Percentiles rank a stretch among this genome's conserved stretches.
These are phyloP conservation scores for Cryptosporidium xiaoi DNA, from an alignment of 169 alveolate species.

Conservation along the genomic window DNA sequence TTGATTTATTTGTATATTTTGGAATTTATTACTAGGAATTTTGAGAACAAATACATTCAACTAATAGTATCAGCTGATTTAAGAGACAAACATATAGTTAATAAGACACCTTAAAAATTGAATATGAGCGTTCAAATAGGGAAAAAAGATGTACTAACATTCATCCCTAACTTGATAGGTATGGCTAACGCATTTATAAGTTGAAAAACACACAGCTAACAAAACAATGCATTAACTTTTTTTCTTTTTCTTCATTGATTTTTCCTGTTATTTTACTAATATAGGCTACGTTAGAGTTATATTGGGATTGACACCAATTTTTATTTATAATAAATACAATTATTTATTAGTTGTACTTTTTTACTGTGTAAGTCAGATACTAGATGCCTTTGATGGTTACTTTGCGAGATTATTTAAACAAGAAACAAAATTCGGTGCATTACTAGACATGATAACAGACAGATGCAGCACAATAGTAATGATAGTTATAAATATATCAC, in stretches of 20 bases:
- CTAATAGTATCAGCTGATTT: no score
- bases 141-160: neutral
- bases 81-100: no score
- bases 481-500: slow-evolving; percentile 12
- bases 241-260: neutral
- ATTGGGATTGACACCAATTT: slow-evolving; percentile 40
- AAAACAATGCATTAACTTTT: neutral
- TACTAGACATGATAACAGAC: slow-evolving; percentile 66
- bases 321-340: slow-evolving; percentile 9
- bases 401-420: slow-evolving; percentile 53
- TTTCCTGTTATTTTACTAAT: neutral
- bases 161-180: slow-evolving; percentile 58
- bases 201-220: neutral
- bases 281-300: slow-evolving; percentile 46
- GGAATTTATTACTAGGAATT: no score
- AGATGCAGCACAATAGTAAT: slow-evolving; percentile 59
- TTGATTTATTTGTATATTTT: no score
- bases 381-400: slow-evolving; percentile 65
- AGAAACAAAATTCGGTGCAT: slow-evolving; percentile 65
- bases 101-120: no score
- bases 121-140: no score
- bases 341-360: slow-evolving; percentile 11
- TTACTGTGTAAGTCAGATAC: slow-evolving; percentile 42
- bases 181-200: neutral
- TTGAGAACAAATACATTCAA: no score